A percentile compares a stretch with the other conserved stretches of the same genome.
Conservation (phyloP, 129 eudicot genomes). For the Deinandra increscens region DNA sequence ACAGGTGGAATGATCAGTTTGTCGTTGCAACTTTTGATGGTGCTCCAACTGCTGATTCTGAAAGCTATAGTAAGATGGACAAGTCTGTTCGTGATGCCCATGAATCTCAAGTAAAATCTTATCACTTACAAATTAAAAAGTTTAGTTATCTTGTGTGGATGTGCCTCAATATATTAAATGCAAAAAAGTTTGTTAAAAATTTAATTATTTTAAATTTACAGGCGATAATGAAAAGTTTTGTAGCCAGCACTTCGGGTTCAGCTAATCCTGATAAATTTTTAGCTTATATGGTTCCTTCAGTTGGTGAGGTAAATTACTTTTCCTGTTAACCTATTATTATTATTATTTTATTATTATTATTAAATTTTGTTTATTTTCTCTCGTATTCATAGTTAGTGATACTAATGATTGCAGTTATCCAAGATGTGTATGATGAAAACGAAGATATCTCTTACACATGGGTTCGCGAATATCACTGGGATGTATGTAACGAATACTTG, state of each 20-base stretch:
- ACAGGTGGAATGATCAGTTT: constrained; percentile 63
- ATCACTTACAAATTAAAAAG: background rate
- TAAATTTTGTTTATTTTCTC: background rate
- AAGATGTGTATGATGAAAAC: constrained; percentile 72
- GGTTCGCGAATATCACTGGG: constrained; percentile 95
- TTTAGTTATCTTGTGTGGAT: background rate
- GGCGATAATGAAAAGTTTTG: constrained; percentile 87
- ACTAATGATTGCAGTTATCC: constrained; percentile 51
- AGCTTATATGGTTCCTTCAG: constrained; percentile 88
- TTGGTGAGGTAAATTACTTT: constrained; percentile 54
- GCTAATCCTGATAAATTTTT: constrained; percentile 64
- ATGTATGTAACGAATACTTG: constrained; percentile 49
- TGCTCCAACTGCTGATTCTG: constrained; percentile 89
- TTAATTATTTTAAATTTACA: constrained; percentile 21
- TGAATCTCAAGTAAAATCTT: constrained; percentile 58
- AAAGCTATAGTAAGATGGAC: constrained; percentile 58
- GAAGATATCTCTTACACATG: constrained; percentile 79
- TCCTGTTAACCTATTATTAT: background rate
- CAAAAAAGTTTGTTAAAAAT: constrained; percentile 6
- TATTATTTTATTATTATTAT: background rate
- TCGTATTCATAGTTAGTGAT: background rate
- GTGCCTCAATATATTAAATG: background rate
- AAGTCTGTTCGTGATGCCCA: constrained; percentile 65
- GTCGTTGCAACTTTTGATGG: constrained; percentile 74
- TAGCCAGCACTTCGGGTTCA: constrained; percentile 47